Conservation (phyloP, 2,329 filamentous ascomycete genomes). For the Davidsoniella australis region DNA sequence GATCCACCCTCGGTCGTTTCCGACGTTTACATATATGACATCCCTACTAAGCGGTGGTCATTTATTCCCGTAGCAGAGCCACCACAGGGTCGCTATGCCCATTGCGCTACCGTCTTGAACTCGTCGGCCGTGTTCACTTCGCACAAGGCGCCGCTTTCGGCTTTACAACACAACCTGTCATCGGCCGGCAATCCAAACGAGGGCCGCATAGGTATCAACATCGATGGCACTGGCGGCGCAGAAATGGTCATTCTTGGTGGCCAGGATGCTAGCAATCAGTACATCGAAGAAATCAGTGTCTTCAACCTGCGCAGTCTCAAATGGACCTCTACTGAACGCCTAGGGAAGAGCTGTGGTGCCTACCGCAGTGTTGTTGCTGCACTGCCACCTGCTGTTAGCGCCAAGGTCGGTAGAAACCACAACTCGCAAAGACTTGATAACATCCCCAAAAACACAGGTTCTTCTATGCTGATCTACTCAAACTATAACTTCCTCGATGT, state of each 20-base stretch:
- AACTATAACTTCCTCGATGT: conserved; percentile 99
- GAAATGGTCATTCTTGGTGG: conserved; percentile 97
- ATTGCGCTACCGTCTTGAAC: conserved; percentile 83
- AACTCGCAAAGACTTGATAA: conserved; percentile 12
- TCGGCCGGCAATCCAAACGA: conserved; percentile 62
- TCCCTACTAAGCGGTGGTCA: conserved; percentile 67
- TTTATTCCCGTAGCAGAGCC: conserved; percentile 64
- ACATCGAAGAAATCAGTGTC: conserved; percentile 96
- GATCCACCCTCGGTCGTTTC: conserved; percentile 92
- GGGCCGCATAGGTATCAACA: conserved; percentile 69
- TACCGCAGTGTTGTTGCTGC: conserved; percentile 92
- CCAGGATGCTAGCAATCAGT: conserved; percentile 94
- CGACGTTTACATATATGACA: conserved; percentile 91
- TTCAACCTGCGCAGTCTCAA: conserved; percentile 91
- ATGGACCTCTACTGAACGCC: conserved; percentile 77
- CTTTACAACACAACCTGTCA: conserved; percentile 76
- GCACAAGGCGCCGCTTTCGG: conserved; percentile 64
- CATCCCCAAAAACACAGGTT: conserved; percentile 34
- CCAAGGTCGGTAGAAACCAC: conserved; percentile 48
- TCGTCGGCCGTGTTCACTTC: conserved; percentile 80
- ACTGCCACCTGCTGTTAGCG: conserved; percentile 46
- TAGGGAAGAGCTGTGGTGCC: conserved; percentile 86
- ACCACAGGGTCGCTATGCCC: conserved; percentile 87
- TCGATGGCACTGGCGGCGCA: conserved; percentile 80
- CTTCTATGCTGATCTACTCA: conserved; percentile 88